Conservation (phyloP, 768 basidiomycete genomes). For the Kwoniella dejecticola region DNA sequence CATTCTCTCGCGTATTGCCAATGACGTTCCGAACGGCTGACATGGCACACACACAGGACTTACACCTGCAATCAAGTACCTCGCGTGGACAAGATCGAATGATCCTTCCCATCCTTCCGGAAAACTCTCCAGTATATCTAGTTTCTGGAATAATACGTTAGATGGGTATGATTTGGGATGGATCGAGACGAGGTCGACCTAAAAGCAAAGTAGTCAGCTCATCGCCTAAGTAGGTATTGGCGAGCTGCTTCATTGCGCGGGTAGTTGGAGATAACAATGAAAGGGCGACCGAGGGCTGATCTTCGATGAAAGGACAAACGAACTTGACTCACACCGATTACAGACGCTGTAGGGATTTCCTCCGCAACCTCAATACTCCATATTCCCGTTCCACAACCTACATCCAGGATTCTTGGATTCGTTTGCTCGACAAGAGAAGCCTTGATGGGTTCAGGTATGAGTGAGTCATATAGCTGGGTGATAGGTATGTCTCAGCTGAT, state of each 20-base stretch:
- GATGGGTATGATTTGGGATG: slow-evolving; percentile 10
- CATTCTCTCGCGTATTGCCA: no score
- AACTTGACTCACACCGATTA: slow-evolving; percentile 18
- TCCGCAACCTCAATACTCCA: slow-evolving; percentile 22
- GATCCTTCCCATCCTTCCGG: slow-evolving; percentile 1
- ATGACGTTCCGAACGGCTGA: background rate
- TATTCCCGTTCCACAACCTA: slow-evolving; percentile 23
- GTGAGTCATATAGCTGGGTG: background rate
- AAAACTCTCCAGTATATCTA: slow-evolving; percentile 15
- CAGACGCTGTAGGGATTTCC: slow-evolving; percentile 2
- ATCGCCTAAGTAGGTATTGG: no score
- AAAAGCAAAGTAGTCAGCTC: background rate
- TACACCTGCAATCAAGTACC: slow-evolving; percentile 16
- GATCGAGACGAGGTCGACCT: slow-evolving; percentile 26
- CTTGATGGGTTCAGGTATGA: background rate
- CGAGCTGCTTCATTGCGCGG: no score
- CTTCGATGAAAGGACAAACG: no score
- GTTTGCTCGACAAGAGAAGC: background rate
- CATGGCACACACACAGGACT: no score
- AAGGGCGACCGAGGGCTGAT: no score
- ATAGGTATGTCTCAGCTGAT: no score
- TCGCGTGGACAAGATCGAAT: slow-evolving; percentile 19
- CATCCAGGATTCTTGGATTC: slow-evolving; percentile 14
- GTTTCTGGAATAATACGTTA: slow-evolving; percentile 12
- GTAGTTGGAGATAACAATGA: no score